Percentiles rank a stretch among this genome's conserved stretches.
Evolutionary conservation across 768 basidiomycete genomes (phyloP).

Genomic region (Agrocybe pediades): DNA sequence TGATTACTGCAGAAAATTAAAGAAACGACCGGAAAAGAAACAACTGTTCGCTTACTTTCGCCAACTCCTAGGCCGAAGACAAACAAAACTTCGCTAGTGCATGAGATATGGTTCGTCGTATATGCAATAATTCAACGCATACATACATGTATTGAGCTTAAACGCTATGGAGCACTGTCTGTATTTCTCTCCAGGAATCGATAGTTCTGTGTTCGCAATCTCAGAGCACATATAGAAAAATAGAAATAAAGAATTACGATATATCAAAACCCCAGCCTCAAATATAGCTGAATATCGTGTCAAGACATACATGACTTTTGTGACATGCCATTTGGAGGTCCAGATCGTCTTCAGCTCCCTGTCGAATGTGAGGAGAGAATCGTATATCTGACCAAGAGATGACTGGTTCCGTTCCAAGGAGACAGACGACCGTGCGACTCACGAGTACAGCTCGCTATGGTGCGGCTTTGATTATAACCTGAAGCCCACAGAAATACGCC

Average conservation of each 20-base stretch:
- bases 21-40: neutral
- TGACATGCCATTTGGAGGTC: slow-evolving; percentile 6
- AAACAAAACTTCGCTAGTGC: slow-evolving; percentile 1
- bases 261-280: slow-evolving; percentile 1
- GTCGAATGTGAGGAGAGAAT: slow-evolving; percentile 1
- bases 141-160: slow-evolving; percentile 12
- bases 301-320: slow-evolving; percentile 10
- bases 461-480: neutral
- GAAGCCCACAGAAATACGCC: too few species aligned
- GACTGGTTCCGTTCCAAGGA: neutral
- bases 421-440: neutral
- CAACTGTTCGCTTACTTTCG: slow-evolving; percentile 9
- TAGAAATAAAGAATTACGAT: neutral
- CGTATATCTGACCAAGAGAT: neutral
- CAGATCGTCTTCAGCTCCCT: slow-evolving; percentile 4
- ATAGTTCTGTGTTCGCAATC: neutral
- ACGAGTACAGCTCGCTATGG: slow-evolving; percentile 3
- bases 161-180: slow-evolving; percentile 7
- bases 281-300: slow-evolving; percentile 7
- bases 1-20: slow-evolving; percentile 7
- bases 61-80: slow-evolving; percentile 13
- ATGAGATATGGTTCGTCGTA: neutral
- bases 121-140: too few species aligned
- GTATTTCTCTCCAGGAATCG: slow-evolving; percentile 9
- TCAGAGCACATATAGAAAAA: neutral